phyloP scores from a whole-genome alignment of 2,329 filamentous ascomycete genomes.

The Trichophyton schoenleinii region DNA sequence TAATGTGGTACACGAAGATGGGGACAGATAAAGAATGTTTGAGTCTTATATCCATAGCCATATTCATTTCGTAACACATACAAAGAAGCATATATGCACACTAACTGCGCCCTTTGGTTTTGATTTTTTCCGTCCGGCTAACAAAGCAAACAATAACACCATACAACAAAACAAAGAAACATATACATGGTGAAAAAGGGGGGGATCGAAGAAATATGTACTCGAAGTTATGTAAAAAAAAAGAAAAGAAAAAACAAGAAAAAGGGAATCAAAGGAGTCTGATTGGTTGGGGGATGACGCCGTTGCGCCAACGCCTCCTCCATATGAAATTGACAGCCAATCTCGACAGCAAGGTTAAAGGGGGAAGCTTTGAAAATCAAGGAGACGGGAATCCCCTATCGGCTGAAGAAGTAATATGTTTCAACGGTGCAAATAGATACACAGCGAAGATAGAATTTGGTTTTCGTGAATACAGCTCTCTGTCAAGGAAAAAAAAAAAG shows the following conservation, averaged over 20 bases:
- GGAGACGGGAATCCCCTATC: neutral
- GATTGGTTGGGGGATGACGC: neutral
- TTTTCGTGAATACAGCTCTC: neutral
- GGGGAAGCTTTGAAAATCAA: neutral
- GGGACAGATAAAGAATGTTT: neutral
- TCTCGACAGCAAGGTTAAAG: neutral
- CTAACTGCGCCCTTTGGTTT: slow-evolving; percentile 1
- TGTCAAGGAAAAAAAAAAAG: neutral
- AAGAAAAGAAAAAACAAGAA: no score
- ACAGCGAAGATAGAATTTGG: neutral
- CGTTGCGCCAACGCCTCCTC: neutral
- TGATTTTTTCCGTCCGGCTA: neutral
- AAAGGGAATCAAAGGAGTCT: neutral
- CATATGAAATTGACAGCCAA: neutral
- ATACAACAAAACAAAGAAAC: neutral
- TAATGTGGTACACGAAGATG: neutral
- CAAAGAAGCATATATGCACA: neutral
- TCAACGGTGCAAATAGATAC: neutral
- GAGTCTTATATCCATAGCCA: neutral
- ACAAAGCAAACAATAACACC: neutral
- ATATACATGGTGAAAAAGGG: neutral
- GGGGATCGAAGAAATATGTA: neutral
- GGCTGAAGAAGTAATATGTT: neutral
- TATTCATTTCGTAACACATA: slow-evolving; percentile 3
- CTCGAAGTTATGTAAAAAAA: neutral